Base-by-base conservation (phyloP, 306 rosid species). In the Pyrus communis region DNA sequence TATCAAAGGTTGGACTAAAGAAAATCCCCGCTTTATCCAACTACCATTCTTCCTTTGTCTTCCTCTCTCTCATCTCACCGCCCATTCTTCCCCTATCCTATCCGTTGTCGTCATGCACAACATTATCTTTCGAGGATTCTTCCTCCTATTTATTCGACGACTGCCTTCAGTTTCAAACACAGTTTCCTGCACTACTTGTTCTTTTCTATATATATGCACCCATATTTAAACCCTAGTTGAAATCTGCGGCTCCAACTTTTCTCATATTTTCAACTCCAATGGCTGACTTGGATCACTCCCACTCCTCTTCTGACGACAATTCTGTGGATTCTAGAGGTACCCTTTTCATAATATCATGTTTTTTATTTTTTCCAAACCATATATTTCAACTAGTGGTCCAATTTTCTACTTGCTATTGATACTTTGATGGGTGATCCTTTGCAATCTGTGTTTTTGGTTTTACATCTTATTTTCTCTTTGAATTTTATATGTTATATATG, bases 291-390 rank as follows among this genome's bases (percentile, higher is more conserved):
- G 83, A 79, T 81, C 82, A 77, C 79, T 84, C 89, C 64, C 84
- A 77, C 78, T 84, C 89, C 65, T 80, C 89, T 52, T 83, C 96
- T 63, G 80, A 80, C 73, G 67, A 84, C 31, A 51, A 59, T 68
- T 78, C 90, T 69, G 74, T 35, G n/a, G 78, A 84, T 85, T 86
- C 93, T 33, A 82, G 71, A 80, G 97, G 96, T 90, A 85, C 74
- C 89, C 81, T 25, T 78, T 86, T 59, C 28, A 67, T 5, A 78
- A 30, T 67, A 62, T 18, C 14, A 15, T 23, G 23, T 57, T 27
- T 1, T 23, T 61, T 75, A 27, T 35, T 35, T 35, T 35, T 73
- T 25, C 58, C 19, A 25, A 40, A 1, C 42, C 33, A 5, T 73
- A 9, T 40, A 49, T 46, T 46, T 46, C 54, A 59, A 42, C 58